Conservation (phyloP, 306 rosid species). For the Sphenostylis stenocarpa region DNA sequence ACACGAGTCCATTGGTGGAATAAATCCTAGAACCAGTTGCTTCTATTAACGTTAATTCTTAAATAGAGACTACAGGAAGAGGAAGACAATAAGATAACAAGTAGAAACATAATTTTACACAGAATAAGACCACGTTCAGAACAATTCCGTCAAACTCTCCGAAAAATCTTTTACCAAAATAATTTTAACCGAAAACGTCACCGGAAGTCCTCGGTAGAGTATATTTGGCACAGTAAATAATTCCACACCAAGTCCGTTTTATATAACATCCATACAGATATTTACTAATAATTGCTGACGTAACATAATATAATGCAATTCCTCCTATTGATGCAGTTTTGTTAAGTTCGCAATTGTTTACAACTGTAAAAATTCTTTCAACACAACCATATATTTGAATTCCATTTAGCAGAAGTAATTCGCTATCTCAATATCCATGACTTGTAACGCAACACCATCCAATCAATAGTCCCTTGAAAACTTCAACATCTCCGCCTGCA, state of each 20-base stretch:
- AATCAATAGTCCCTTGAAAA: slow-evolving; percentile 62
- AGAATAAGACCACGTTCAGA: background rate
- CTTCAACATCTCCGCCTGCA: slow-evolving; percentile 72
- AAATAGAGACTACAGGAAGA: background rate
- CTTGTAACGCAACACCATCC: background rate
- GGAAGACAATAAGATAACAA: background rate
- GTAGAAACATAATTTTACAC: too few relatives aligned
- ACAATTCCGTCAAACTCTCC: background rate
- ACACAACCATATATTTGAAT: slow-evolving; percentile 24
- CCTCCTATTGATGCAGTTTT: slow-evolving; percentile 15
- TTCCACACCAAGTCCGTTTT: background rate
- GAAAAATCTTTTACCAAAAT: background rate
- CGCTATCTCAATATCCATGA: background rate
- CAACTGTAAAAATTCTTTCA: background rate
- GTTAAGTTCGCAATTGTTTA: slow-evolving; percentile 15
- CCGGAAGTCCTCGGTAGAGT: background rate
- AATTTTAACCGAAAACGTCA: background rate
- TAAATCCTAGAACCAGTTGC: background rate
- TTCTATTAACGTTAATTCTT: background rate
- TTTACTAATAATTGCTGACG: background rate
- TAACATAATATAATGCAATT: background rate
- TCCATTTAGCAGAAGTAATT: background rate
- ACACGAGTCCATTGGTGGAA: background rate
- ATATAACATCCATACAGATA: slow-evolving; percentile 21
- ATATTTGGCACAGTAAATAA: background rate